phyloP scores from a whole-genome alignment of 1,139 yeast genomes.

The Candida pseudocylindracea region DNA sequence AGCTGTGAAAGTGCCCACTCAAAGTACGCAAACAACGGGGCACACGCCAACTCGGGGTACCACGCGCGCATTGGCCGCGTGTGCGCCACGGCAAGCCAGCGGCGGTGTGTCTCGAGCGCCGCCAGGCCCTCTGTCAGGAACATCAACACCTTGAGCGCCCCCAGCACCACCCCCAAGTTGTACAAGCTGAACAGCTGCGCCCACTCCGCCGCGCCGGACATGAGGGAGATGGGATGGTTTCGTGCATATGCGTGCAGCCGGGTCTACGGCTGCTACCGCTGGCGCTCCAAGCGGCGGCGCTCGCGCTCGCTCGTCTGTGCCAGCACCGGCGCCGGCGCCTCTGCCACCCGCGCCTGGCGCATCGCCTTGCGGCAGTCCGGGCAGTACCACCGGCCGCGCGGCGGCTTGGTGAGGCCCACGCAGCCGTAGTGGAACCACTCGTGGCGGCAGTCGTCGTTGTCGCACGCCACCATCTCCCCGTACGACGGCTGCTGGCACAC shows the following conservation, averaged over 20 bases:
- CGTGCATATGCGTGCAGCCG: too few relatives aligned
- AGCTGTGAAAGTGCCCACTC: conserved; percentile 60
- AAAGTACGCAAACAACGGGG: conserved; percentile 93
- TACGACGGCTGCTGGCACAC: conserved; percentile 21
- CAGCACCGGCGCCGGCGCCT: too few relatives aligned
- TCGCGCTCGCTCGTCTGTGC: too few relatives aligned
- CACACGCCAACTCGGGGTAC: conserved; percentile 93
- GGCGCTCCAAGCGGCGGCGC: too few relatives aligned
- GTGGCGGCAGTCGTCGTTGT: conserved; percentile 18
- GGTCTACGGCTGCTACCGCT: too few relatives aligned
- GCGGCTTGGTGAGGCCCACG: conserved; percentile 10
- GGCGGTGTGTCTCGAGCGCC: conserved; percentile 92
- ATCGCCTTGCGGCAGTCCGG: neutral
- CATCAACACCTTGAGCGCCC: conserved; percentile 15
- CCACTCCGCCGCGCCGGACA: too few relatives aligned
- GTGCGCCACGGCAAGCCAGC: conserved; percentile 85
- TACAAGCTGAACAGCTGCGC: conserved; percentile 3
- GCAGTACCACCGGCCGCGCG: neutral
- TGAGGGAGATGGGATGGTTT: too few relatives aligned
- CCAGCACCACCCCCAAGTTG: conserved; percentile 17
- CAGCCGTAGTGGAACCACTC: conserved; percentile 29
- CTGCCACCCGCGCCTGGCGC: neutral
- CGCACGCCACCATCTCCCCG: conserved; percentile 26
- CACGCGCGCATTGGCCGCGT: conserved; percentile 57
- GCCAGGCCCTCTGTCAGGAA: conserved; percentile 46